Evolutionary conservation across 2,329 filamentous ascomycete species (phyloP).

Genomic region (Ophiostoma sp.): DNA sequence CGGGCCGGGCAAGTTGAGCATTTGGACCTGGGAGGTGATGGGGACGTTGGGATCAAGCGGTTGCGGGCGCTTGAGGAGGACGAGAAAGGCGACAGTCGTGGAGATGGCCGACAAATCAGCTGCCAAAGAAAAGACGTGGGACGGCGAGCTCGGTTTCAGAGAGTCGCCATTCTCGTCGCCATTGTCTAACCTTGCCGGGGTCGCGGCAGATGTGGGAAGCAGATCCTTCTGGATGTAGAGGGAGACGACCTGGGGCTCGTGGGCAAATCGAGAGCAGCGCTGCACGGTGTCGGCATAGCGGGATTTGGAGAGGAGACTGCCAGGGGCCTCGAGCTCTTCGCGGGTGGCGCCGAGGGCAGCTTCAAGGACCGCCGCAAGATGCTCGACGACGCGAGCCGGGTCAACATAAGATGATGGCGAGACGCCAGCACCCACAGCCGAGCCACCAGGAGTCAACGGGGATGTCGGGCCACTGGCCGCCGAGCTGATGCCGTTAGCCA

Average conservation of each 20-base stretch:
- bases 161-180: conserved; percentile 46
- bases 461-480: conserved; percentile 6
- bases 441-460: neutral
- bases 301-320: conserved; percentile 76
- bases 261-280: conserved; percentile 84
- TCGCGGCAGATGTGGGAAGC: neutral
- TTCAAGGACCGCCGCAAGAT: conserved; percentile 69
- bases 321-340: conserved; percentile 75
- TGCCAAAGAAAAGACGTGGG: conserved; percentile 75
- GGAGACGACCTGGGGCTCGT: conserved; percentile 79
- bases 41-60: conserved; percentile 82
- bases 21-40: conserved; percentile 84
- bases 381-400: conserved; percentile 68
- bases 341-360: conserved; percentile 73
- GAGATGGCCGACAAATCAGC: conserved; percentile 77
- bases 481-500: conserved; percentile 48
- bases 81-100: conserved; percentile 81
- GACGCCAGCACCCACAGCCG: neutral
- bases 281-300: conserved; percentile 77
- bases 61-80: conserved; percentile 84
- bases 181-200: conserved; percentile 36
- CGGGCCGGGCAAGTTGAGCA: conserved; percentile 86
- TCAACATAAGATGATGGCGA: conserved; percentile 61
- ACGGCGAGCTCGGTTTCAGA: neutral
- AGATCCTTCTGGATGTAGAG: conserved; percentile 87